Base-by-base conservation (phyloP, 345 rosid genomes). In the Pugionium dolabratum region DNA sequence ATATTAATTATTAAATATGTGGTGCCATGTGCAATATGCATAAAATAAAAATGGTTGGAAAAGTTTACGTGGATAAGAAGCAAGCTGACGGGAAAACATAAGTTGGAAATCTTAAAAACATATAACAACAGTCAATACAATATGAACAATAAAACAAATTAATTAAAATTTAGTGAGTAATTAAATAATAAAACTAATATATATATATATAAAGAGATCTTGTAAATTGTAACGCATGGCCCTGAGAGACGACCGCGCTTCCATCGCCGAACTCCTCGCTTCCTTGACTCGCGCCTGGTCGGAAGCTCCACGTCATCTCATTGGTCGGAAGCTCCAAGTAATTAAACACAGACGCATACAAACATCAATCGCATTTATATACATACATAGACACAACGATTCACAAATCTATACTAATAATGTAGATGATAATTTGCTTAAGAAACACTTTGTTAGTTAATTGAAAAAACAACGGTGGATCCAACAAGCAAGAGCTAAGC, bases 261-360 rank as follows among this genome's bases (percentile, higher is more conserved):
- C 89, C 81, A 89, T 78, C 86, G 93, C 78, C 96, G 86, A 79
- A 81, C 86, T 84, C 60, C 64, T 77, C 94, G 92, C 86, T 75
- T 59, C 78, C 81, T 84, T 78, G 86, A 84, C 84, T 67, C 56
- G 63, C 69, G 57, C 76, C 45, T 62, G 80, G 80, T 82, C 82
- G 79, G 82, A 74, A 54, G 35, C 50, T 64, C 70, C 75, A 70
- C 73, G 64, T 77, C 79, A 73, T 59, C 56, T 37, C 41, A 18
- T 18, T 18, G 18, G 18, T 18, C 18, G 18, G 18, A 18, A 18
- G 18, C 18, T 18, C 18, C 18, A 18, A 18, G 7, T 6, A n/a
- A 30, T 4, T 43, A 36, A 4, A 54, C 7, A 41, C 18, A 37
- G 1, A 18, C 29, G 1, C 66, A 29, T 27, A 39, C 35, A 40